phyloP scores from a whole-genome alignment of 306 rosid genomes.

The Betula pendula region DNA sequence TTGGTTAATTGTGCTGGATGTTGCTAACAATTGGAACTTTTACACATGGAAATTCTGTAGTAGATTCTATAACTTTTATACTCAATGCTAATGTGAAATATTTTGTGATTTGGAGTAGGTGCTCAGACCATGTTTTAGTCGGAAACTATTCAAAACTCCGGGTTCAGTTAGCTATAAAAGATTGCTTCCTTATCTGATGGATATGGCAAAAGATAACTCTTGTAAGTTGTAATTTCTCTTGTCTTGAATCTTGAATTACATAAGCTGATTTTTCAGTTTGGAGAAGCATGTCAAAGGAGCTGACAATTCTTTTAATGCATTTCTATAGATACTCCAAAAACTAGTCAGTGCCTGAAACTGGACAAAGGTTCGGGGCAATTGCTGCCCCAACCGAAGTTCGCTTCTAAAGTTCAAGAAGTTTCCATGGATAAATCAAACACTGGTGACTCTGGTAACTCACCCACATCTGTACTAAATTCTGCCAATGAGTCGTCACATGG shows the following conservation, averaged over 20 bases:
- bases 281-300: background rate
- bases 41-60: background rate
- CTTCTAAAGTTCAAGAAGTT: conserved; percentile 12
- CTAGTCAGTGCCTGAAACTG: conserved; percentile 14
- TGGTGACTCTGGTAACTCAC: conserved; percentile 29
- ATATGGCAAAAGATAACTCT: conserved; percentile 29
- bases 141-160: conserved; percentile 64
- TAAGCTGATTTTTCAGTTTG: conserved; percentile 1
- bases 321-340: conserved; percentile 35
- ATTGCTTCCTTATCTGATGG: conserved; percentile 64
- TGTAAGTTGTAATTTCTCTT: conserved; percentile 40
- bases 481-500: conserved; percentile 29
- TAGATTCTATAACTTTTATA: background rate
- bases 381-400: background rate
- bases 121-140: conserved; percentile 49
- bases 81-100: conserved; percentile 12
- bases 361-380: conserved; percentile 23
- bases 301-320: conserved; percentile 16
- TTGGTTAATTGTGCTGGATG: background rate
- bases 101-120: conserved; percentile 42
- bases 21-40: background rate
- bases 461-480: conserved; percentile 25
- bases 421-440: background rate
- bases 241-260: background rate
- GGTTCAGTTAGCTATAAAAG: conserved; percentile 73